Evolutionary conservation across 2,329 filamentous ascomycete genomes (phyloP), one percentile per base, ranked within the genome.

Genomic region (Fusarium pseudocircinatum): DNA sequence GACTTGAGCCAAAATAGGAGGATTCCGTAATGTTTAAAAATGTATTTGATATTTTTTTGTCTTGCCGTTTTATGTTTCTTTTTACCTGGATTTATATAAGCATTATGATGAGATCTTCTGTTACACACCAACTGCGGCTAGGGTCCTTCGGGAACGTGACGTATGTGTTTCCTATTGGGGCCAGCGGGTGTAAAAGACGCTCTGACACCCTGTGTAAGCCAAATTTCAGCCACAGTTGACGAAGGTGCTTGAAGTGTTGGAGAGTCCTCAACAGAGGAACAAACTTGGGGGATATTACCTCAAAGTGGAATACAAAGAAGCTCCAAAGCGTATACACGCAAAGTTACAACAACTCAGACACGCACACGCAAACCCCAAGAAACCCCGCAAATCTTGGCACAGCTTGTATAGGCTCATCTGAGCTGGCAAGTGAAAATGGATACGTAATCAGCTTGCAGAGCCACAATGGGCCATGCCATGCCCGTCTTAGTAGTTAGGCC

Each of bases 361-460:
- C 47, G 56, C 53, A 70, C 18, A 46, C 37, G 30, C 49, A 70
- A 42, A 59, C 28, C 46, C 24, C 49, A 61, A 67, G 49, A 62
- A 62, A 34, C 71, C 62, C 67, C 71, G 62, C 71, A 74, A 72
- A 64, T 39, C 70, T 74, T 74, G 70, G 70, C 62, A 59, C 53
- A 54, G 57, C 57, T 73, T 68, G 52, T 47, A 46, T 47, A 37
- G 53, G 50, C 47, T 56, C 44, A 42, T 70, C 58, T 73, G 58
- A 22, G 70, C 49, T 73, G 61, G 62, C 58, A 63, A 63, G 66
- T 74, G 58, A 60, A 71, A 74, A 73, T 68, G 70, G 50, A 74
- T 74, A 74, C 71, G 71, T 74, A 74, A 74, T 74, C 67, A 73
- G 58, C 63, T 42, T 64, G 71, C 71, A 71, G 67, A 68, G 71